Evolutionary conservation across 192 early-diverging fungal genomes (phyloP).

Genomic region (Gigaspora rosea): DNA sequence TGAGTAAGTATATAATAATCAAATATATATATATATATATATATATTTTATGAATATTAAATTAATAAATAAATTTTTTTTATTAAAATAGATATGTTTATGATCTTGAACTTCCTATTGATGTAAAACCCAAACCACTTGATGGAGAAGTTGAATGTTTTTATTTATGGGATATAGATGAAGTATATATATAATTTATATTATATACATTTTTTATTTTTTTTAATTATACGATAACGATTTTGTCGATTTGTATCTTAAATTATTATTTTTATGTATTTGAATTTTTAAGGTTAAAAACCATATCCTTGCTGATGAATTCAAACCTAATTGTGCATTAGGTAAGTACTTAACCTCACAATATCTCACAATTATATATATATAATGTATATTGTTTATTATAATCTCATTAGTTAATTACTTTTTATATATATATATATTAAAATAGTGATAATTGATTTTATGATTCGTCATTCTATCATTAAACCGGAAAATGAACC

Average conservation of each 20-base stretch:
- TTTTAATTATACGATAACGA: neutral
- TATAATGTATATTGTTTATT: too few relatives aligned
- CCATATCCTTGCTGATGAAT: constrained; percentile 53
- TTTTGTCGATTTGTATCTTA: neutral
- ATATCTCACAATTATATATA: too few relatives aligned
- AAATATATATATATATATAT: neutral
- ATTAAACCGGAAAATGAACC: constrained; percentile 81
- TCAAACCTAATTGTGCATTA: constrained; percentile 86
- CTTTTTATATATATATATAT: too few relatives aligned
- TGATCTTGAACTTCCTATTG: constrained; percentile 73
- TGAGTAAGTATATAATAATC: constrained; percentile 50
- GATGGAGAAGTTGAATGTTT: constrained; percentile 90
- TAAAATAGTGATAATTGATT: too few relatives aligned
- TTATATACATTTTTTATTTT: neutral
- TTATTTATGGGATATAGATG: constrained; percentile 66
- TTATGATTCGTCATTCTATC: constrained; percentile 75
- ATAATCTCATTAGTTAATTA: too few relatives aligned
- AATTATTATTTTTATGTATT: constrained; percentile 10
- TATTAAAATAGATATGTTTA: constrained; percentile 62
- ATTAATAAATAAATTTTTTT: neutral
- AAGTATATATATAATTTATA: too few relatives aligned
- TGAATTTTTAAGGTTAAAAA: constrained; percentile 34
- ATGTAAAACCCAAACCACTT: constrained; percentile 62
- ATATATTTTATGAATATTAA: neutral
- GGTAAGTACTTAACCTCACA: too few relatives aligned